phyloP scores from a whole-genome alignment of 768 basidiomycete species.

The Suillus plorans region DNA sequence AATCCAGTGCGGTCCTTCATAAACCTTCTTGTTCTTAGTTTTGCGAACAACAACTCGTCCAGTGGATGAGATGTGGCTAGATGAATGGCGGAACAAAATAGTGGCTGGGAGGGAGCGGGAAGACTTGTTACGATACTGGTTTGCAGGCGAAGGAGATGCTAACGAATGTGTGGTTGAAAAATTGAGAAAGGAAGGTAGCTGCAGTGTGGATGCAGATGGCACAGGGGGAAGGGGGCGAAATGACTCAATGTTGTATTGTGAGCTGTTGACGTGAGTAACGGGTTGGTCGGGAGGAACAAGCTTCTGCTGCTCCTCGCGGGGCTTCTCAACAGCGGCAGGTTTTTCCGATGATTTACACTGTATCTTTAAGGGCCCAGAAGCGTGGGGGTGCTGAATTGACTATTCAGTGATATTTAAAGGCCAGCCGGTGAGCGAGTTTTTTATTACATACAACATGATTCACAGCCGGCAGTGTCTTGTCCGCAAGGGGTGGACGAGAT shows the following conservation, averaged over 20 bases:
- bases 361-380: neutral
- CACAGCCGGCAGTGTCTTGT: slow-evolving; percentile 25
- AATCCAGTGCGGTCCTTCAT: slow-evolving; percentile 32
- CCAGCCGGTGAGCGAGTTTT: slow-evolving; percentile 4
- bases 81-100: slow-evolving; percentile 16
- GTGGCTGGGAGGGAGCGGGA: slow-evolving; percentile 18
- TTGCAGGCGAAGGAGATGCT: slow-evolving; percentile 12
- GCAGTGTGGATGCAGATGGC: slow-evolving; percentile 37
- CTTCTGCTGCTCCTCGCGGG: neutral
- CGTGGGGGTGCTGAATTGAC: slow-evolving; percentile 11
- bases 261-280: slow-evolving; percentile 16
- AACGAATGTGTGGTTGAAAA: slow-evolving; percentile 22
- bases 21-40: slow-evolving; percentile 20
- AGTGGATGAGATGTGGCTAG: slow-evolving; percentile 17
- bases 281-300: slow-evolving; percentile 9
- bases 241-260: slow-evolving; percentile 12
- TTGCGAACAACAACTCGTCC: slow-evolving; percentile 14
- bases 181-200: slow-evolving; percentile 39
- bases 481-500: slow-evolving; percentile 31
- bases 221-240: slow-evolving; percentile 35
- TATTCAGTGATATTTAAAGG: slow-evolving; percentile 16
- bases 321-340: neutral
- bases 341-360: neutral
- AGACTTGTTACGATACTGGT: slow-evolving; percentile 5
- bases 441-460: slow-evolving; percentile 30